Percentiles rank a stretch among this genome's conserved stretches.
Evolutionary conservation across 169 alveolate genomes (phyloP).

Genomic region (Cryptosporidium sp.): DNA sequence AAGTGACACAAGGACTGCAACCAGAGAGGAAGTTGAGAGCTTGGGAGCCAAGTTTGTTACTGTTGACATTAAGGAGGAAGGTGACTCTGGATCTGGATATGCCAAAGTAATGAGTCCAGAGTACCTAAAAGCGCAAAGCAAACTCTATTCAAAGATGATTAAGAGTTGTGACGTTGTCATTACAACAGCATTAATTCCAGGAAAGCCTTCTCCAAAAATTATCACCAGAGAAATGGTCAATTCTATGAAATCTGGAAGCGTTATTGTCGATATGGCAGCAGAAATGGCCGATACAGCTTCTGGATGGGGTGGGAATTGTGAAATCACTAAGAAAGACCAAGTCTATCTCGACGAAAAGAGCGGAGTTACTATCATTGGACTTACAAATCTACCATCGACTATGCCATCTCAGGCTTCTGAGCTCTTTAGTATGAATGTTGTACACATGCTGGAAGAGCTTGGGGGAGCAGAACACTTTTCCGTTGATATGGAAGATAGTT

Average conservation of each 20-base stretch:
- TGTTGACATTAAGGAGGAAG: constrained; percentile 83
- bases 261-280: constrained; percentile 92
- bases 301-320: constrained; percentile 91
- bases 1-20: constrained; percentile 87
- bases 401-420: constrained; percentile 90
- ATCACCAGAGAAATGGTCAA: constrained; percentile 86
- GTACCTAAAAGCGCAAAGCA: constrained; percentile 84
- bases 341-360: constrained; percentile 79
- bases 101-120: constrained; percentile 84
- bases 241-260: constrained; percentile 89
- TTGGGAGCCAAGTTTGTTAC: constrained; percentile 84
- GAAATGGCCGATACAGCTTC: constrained; percentile 81
- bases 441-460: constrained; percentile 83
- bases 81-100: constrained; percentile 86
- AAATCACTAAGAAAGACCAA: constrained; percentile 83
- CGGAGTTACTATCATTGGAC: constrained; percentile 90
- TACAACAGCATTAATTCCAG: constrained; percentile 93
- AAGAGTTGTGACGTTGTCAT: constrained; percentile 90
- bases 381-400: constrained; percentile 88
- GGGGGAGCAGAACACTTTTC: constrained; percentile 84
- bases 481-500: constrained; percentile 82
- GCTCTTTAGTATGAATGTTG: constrained; percentile 86
- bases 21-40: constrained; percentile 88
- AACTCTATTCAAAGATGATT: constrained; percentile 83
- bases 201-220: constrained; percentile 90